Evolutionary conservation across 768 basidiomycete species (phyloP).

Genomic region (Russula abietina): DNA sequence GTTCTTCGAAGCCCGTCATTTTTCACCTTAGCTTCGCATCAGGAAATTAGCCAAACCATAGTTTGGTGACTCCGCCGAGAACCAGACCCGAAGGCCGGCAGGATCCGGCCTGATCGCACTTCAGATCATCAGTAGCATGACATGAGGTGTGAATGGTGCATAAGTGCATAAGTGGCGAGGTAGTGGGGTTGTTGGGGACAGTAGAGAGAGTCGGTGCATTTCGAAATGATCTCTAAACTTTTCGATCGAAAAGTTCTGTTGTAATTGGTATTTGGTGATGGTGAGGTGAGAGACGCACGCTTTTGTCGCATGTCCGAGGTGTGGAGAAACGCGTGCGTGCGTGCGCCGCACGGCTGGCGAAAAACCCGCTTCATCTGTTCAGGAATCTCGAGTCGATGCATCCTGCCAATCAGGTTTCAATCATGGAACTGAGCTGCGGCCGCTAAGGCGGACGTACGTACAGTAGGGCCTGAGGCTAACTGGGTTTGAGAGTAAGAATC

Average conservation of each 20-base stretch:
- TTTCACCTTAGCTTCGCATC: too few species aligned
- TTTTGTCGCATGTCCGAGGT: background rate
- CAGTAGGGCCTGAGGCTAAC: background rate
- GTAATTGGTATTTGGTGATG: too few species aligned
- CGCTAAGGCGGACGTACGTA: background rate
- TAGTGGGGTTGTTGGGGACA: too few species aligned
- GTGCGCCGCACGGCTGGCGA: background rate
- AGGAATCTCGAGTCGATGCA: background rate
- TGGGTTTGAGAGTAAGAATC: background rate
- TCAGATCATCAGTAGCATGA: background rate
- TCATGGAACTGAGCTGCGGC: background rate
- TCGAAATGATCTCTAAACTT: background rate
- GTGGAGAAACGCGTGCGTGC: background rate
- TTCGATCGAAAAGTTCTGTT: background rate
- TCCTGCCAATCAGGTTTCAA: background rate
- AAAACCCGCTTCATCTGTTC: background rate
- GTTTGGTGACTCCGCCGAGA: too few species aligned
- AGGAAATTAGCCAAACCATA: too few species aligned
- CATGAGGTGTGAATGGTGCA: background rate
- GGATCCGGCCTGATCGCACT: too few species aligned
- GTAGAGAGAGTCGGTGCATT: background rate
- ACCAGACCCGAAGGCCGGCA: too few species aligned
- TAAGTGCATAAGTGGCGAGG: background rate
- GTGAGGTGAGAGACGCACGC: background rate
- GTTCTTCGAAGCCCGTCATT: too few species aligned